Evolutionary conservation across 1,284 basidiomycete species (phyloP), one percentile per base, ranked within the genome.

Genomic region (Golubevia sp.): DNA sequence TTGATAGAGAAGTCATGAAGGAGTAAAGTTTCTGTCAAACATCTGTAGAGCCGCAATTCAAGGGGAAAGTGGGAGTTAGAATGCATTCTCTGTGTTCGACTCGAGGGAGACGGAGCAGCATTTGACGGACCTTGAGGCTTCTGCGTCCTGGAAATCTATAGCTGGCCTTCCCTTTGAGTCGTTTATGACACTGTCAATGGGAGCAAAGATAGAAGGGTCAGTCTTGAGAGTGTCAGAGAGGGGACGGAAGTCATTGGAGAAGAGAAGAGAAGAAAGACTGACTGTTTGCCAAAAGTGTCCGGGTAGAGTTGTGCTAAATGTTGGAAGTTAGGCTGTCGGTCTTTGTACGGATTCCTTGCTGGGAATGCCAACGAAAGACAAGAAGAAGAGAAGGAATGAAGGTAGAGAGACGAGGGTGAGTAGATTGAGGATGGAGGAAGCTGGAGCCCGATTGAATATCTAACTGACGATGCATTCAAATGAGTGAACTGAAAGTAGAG

Each of bases 1-100:
- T 58, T 30, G 2, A 74, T 50, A n/a, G 60, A 62, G 25, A 70
- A 73, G 52, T 72, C 67, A 3, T 58, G 50, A 2, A 44, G 48
- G 7, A 74, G 63, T 3, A 70, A 55, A n/a, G 61, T 62, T 13
- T 59, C 30, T 20, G 62, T 66, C 8, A 73, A 59, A 3, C 65
- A 61, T 30, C 68, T 55, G 4, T 24, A 4, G 21, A 18, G 20
- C 15, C 2, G 25, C 25, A 44, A 38, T 25, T 11, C 3, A 18
- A n/a, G n/a, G n/a, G n/a, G n/a, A n/a, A n/a, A n/a, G n/a, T n/a
- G n/a, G n/a, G n/a, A n/a, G n/a, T n/a, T n/a, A n/a, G n/a, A n/a
- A n/a, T n/a, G n/a, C n/a, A n/a, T n/a, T n/a, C n/a, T n/a, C n/a
- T n/a, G n/a, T n/a, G n/a, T n/a, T n/a, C n/a, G n/a, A n/a, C n/a